Percentiles rank a stretch among this genome's conserved stretches.
These are phyloP conservation scores for Zymoseptoria passerinii DNA, from an alignment of 2,329 filamentous ascomycete species.

Conservation along the genomic window DNA sequence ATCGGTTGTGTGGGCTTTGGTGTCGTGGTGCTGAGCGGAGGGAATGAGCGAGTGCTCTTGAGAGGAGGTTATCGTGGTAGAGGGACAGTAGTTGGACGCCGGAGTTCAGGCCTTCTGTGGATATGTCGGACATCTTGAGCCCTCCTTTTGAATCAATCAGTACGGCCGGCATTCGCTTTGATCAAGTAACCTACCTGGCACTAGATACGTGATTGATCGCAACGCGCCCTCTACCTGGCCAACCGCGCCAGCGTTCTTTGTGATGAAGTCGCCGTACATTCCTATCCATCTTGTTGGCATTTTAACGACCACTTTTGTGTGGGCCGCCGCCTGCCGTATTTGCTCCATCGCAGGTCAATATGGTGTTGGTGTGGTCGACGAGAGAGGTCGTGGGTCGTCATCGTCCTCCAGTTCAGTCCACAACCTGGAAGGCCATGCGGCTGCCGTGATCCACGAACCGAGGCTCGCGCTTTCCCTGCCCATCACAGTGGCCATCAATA, in stretches of 20 bases:
- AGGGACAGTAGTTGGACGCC: slow-evolving; percentile 82
- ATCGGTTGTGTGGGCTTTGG: slow-evolving; percentile 51
- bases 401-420: neutral
- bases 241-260: slow-evolving; percentile 86
- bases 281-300: slow-evolving; percentile 30
- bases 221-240: slow-evolving; percentile 91
- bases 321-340: slow-evolving; percentile 22
- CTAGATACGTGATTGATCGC: slow-evolving; percentile 89
- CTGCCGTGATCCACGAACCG: neutral
- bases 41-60: slow-evolving; percentile 49
- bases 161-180: neutral
- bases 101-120: slow-evolving; percentile 76
- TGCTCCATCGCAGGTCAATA: slow-evolving; percentile 18
- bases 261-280: slow-evolving; percentile 83
- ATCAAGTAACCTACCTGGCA: slow-evolving; percentile 55
- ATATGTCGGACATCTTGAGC: slow-evolving; percentile 86
- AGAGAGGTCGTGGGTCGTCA: neutral
- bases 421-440: too few species aligned
- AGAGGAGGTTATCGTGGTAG: slow-evolving; percentile 84
- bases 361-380: neutral
- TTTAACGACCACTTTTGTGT: slow-evolving; percentile 23
- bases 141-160: slow-evolving; percentile 48
- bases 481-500: too few species aligned
- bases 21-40: slow-evolving; percentile 43
- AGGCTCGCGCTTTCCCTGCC: too few species aligned